Evolutionary conservation across 352 stramenopile species (phyloP).

Genomic region (Pythium brassicae): DNA sequence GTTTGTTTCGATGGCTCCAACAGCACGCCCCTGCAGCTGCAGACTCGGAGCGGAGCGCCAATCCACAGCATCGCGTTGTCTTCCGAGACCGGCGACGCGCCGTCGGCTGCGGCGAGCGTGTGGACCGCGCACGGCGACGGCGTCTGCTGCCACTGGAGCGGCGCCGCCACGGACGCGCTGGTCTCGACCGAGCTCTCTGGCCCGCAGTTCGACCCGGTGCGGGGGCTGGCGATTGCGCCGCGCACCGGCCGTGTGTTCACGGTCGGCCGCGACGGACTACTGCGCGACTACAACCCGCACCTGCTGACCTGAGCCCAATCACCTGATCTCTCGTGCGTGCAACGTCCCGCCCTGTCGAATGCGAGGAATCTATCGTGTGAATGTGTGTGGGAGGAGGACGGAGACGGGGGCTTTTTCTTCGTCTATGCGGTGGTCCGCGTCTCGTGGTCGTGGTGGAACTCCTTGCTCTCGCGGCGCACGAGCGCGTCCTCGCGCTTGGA

Average conservation of each 20-base stretch:
- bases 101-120: conserved; percentile 5
- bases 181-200: conserved; percentile 51
- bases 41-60: conserved; percentile 47
- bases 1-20: background rate
- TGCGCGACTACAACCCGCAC: conserved; percentile 64
- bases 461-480: conserved; percentile 58
- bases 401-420: no score
- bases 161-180: conserved; percentile 6
- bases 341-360: no score
- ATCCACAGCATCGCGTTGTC: conserved; percentile 38
- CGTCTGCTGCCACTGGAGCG: conserved; percentile 45
- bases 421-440: conserved; percentile 24
- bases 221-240: conserved; percentile 30
- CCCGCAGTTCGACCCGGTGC: conserved; percentile 64
- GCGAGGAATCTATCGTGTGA: conserved; percentile 14
- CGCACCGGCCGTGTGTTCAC: conserved; percentile 45
- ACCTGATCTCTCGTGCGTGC: conserved; percentile 13
- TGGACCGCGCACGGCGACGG: conserved; percentile 68
- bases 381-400: no score
- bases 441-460: conserved; percentile 24
- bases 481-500: conserved; percentile 24
- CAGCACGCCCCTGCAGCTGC: conserved; percentile 38
- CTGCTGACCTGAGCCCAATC: conserved; percentile 8
- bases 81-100: background rate
- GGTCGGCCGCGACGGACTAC: conserved; percentile 52